A percentile compares a stretch with the other conserved stretches of the same genome.
Evolutionary conservation across 257 asterid genomes (phyloP).

Genomic region (Nemophila menziesii): DNA sequence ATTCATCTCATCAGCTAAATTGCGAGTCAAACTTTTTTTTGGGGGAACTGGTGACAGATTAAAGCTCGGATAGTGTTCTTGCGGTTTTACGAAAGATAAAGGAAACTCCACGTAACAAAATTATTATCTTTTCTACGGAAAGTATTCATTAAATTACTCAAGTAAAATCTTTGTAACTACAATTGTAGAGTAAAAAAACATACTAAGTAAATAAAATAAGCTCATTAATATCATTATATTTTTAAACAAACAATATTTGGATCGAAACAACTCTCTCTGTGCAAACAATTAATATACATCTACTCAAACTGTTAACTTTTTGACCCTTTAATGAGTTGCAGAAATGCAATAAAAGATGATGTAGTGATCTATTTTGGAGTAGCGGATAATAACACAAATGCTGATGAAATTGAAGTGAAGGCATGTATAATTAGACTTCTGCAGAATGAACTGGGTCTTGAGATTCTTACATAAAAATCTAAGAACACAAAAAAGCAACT

Average conservation of each 20-base stretch:
- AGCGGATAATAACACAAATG: slow-evolving; percentile 16
- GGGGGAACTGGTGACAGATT: slow-evolving; percentile 37
- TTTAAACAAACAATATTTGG: neutral
- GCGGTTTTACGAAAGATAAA: slow-evolving; percentile 87
- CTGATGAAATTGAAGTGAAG: slow-evolving; percentile 25
- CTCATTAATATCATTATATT: neutral
- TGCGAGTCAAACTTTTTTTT: neutral
- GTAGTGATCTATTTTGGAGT: slow-evolving; percentile 52
- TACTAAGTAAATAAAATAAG: neutral
- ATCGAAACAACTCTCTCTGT: neutral
- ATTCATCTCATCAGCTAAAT: neutral
- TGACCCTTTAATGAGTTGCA: slow-evolving; percentile 26
- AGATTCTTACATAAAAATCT: slow-evolving; percentile 37
- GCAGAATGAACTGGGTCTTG: slow-evolving; percentile 63
- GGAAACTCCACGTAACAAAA: slow-evolving; percentile 50
- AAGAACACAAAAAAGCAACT: too few species aligned
- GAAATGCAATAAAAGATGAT: slow-evolving; percentile 55
- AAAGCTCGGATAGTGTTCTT: slow-evolving; percentile 85
- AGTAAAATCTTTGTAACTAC: neutral
- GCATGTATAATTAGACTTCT: slow-evolving; percentile 52
- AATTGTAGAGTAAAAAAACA: neutral
- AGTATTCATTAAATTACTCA: neutral
- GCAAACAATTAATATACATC: neutral
- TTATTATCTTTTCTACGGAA: neutral
- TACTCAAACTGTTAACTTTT: neutral